phyloP scores from a whole-genome alignment of 306 rosid species.

The Lithocarpus polystachyus region DNA sequence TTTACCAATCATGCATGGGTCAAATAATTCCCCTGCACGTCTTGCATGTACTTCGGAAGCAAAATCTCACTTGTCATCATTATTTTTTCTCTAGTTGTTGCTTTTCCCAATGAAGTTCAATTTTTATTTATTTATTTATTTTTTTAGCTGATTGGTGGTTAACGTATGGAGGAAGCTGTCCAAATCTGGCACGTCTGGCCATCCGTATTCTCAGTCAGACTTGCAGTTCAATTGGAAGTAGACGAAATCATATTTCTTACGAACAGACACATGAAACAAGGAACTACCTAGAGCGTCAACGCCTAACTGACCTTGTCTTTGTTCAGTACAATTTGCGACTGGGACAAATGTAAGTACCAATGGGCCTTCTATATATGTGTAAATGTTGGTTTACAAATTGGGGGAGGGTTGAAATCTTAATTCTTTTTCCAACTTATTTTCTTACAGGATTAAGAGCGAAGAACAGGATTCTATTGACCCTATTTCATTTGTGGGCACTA shows the following conservation, averaged over 20 bases:
- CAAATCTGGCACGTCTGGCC: constrained; percentile 77
- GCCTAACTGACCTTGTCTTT: constrained; percentile 70
- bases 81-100: constrained; percentile 3
- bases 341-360: constrained; percentile 33
- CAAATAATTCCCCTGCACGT: neutral
- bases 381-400: constrained; percentile 14
- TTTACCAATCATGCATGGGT: neutral
- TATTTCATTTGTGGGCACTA: constrained; percentile 47
- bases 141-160: constrained; percentile 93
- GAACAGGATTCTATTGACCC: constrained; percentile 60
- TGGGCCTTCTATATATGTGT: constrained; percentile 7
- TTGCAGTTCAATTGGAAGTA: constrained; percentile 49
- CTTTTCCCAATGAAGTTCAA: constrained; percentile 3
- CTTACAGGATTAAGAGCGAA: constrained; percentile 47
- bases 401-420: constrained; percentile 1
- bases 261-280: constrained; percentile 53
- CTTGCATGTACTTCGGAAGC: neutral
- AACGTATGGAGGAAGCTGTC: constrained; percentile 88
- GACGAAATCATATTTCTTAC: constrained; percentile 49
- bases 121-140: constrained; percentile 19
- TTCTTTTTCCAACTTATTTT: constrained; percentile 25
- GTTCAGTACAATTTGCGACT: constrained; percentile 53
- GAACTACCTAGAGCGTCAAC: constrained; percentile 77
- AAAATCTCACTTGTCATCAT: neutral
- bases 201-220: constrained; percentile 87